These are phyloP conservation scores for Penicillium malachiteum DNA, from an alignment of 495 filamentous ascomycete species.

Conservation along the genomic window DNA sequence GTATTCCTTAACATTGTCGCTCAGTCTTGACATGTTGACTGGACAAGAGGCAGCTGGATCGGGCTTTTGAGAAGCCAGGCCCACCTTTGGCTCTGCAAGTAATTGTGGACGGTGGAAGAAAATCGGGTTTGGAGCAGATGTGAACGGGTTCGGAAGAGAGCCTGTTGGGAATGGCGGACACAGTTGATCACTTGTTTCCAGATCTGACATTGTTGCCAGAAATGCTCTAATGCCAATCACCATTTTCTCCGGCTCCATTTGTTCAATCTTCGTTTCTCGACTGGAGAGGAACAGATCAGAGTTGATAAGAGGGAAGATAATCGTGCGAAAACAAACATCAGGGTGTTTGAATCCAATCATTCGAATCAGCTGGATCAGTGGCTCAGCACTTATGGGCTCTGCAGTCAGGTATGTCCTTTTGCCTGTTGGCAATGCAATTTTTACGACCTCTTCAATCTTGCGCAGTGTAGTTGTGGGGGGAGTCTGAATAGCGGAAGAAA, in stretches of 20 bases:
- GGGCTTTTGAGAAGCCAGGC: constrained; percentile 36
- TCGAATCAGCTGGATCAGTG: constrained; percentile 86
- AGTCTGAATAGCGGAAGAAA: constrained; percentile 78
- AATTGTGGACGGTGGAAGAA: constrained; percentile 41
- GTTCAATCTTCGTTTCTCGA: constrained; percentile 81
- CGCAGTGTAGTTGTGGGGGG: constrained; percentile 62
- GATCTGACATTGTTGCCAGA: constrained; percentile 84
- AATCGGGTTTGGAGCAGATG: constrained; percentile 33
- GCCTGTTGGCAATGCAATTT: constrained; percentile 73
- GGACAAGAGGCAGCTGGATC: constrained; percentile 55
- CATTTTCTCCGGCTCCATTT: constrained; percentile 93
- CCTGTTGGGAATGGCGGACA: constrained; percentile 77
- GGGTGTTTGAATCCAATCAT: constrained; percentile 94
- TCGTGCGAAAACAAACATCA: constrained; percentile 84
- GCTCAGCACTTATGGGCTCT: constrained; percentile 79
- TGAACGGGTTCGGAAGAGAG: constrained; percentile 45
- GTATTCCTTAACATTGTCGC: constrained; percentile 74
- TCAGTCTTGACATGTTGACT: constrained; percentile 69
- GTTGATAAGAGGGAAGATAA: constrained; percentile 94
- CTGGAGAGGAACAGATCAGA: constrained; percentile 76
- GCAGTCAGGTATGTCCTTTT: constrained; percentile 76
- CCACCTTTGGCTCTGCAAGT: constrained; percentile 35
- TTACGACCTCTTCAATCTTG: constrained; percentile 85
- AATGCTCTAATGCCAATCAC: constrained; percentile 94
- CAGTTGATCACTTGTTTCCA: constrained; percentile 80